These are phyloP conservation scores for Trametes versicolor DNA, from an alignment of 1,284 basidiomycete species.

Conservation along the genomic window DNA sequence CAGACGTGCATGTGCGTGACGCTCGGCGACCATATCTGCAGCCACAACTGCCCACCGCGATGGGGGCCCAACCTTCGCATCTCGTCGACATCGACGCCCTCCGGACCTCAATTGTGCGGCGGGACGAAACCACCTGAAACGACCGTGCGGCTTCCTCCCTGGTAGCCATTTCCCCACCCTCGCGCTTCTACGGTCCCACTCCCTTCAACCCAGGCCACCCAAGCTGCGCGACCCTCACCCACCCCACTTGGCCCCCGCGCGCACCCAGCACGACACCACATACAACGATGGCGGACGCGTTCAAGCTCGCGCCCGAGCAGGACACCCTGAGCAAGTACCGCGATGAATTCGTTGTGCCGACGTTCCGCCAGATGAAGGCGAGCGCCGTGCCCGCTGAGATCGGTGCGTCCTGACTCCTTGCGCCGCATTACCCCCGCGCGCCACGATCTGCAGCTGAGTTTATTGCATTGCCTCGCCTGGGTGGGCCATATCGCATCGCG, in stretches of 20 bases:
- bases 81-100: not conserved
- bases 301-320: slow-evolving; percentile 35
- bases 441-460: not conserved
- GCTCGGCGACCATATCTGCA: slow-evolving; percentile 1
- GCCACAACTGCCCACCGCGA: slow-evolving; percentile 2
- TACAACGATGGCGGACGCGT: slow-evolving; percentile 20
- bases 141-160: not conserved
- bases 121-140: slow-evolving; percentile 5
- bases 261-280: not conserved
- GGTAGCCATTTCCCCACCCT: slow-evolving; percentile 13
- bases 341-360: slow-evolving; percentile 71
- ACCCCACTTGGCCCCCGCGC: not conserved
- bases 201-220: not conserved
- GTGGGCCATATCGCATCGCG: not conserved
- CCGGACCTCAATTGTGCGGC: not conserved
- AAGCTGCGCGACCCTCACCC: not conserved
- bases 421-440: not conserved
- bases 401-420: slow-evolving; percentile 43
- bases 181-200: slow-evolving; percentile 19
- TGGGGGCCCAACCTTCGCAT: slow-evolving; percentile 4
- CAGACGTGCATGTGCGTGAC: not conserved
- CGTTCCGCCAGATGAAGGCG: slow-evolving; percentile 64
- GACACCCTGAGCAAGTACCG: slow-evolving; percentile 43
- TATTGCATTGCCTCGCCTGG: not conserved
- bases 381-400: slow-evolving; percentile 50